Base-by-base conservation (phyloP, 176 grass and related monocot species). In the Microstegium vimineum region DNA sequence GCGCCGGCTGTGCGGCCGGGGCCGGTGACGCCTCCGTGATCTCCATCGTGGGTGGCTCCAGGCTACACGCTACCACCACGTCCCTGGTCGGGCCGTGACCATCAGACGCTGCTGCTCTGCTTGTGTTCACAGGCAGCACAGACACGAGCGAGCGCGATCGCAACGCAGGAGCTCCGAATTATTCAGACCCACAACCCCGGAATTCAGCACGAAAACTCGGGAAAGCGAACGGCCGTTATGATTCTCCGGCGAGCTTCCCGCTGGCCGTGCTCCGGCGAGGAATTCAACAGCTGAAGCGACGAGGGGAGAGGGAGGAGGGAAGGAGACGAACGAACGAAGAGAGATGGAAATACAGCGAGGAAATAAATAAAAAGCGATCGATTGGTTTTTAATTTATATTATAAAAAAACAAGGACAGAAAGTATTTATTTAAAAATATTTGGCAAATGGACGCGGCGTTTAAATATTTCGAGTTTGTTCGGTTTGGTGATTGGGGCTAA, bases 291-390 rank as follows among this genome's bases (percentile, higher is more conserved):
- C 34, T 32, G 46, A 74, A 32, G 80, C 71, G 14, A 86, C 27
- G 54, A 45, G 69, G 40, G 52, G 66, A n/a, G 20, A 28, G 4
- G 10, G 10, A 4, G 10, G 59, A 63, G 35, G 32, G 22, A 47
- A 66, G 54, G 75, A 13, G 78, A 81, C 2, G 54, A 22, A n/a
- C n/a, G n/a, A n/a, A 25, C 1, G 10, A 43, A 17, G 70, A 83
- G 41, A 82, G 71, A 59, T 60, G 71, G 75, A 88, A 82, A 78
- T 74, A 6, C 57, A 66, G 67, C 26, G 43, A 66, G n/a, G 83
- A 90, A 90, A 78, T 82, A 60, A n/a, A n/a, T n/a, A n/a, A n/a
- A 82, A 86, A 90, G 83, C 47, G 60, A 73, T 86, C 42, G 54
- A 65, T 73, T 45, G 66, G 43, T 78, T 84, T 46, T 89, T 47